Base-by-base conservation (phyloP, 164 flowering plant species). In the Sedum album region DNA sequence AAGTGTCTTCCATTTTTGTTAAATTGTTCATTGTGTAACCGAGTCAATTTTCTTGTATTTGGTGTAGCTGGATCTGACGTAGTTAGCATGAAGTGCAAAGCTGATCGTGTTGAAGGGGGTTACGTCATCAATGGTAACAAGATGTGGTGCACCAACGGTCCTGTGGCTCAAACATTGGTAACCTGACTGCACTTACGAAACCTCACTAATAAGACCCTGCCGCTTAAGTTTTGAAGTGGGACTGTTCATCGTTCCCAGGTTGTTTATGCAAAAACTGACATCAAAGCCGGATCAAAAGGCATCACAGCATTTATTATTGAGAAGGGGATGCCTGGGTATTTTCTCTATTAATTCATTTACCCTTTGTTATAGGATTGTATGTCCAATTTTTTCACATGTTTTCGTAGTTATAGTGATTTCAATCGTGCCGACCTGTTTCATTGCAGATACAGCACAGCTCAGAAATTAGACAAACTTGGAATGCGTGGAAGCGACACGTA, bases 401-500 rank as follows among this genome's bases (percentile, higher is more conserved):
- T 31, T 63, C 21, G 13, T 26, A 62, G 23, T 35, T 35, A 18
- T 4, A 8, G 38, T 1, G 38, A 36, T 2, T 17, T 36, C 66
- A 28, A 1, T n/a, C 15, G 31, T 31, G 25, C n/a, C n/a, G n/a
- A n/a, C 41, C 25, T 26, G 69, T 71, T 49, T 72, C 26, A 49
- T 62, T 83, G 83, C 97, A 95, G 99, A 78, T 95, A 92, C 78
- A 84, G 87, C 68, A 95, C 97, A 65, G 98, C 99, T 57, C 97
- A 95, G 79, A 95, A 95, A 74, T 75, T 95, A 66, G 99, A 95
- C 87, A 95, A 95, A 73, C 92, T 95, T 68, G 99, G 99, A 66
- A 95, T 95, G 97, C 84, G 98, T 63, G 98, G 99, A 82, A 92
- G 98, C 87, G 98, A 90, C 75, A 95, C 97, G 98, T 95, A 86